Evolutionary conservation across 371 early-diverging fungal species (phyloP), one percentile per base, ranked within the genome.

Genomic region (Mucor plumbeus): DNA sequence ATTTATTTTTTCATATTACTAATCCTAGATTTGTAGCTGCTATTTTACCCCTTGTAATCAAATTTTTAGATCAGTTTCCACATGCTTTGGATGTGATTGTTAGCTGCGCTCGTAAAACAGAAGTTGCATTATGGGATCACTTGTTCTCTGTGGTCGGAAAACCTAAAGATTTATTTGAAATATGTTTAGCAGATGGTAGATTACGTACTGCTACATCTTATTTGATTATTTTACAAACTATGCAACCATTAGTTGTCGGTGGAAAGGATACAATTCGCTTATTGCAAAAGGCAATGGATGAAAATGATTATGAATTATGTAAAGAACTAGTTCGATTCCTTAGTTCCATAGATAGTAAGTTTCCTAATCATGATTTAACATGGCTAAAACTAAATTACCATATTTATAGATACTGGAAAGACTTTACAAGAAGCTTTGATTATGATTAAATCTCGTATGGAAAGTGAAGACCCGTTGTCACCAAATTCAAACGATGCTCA

Each of bases 61-160:
- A 81, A 57, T 92, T 94, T 53, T 71, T 96, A 63, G 84, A 90
- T 59, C 86, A 88, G 41, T 95, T 94, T 65, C 88, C 90, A 6
- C 83, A 86, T 54, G 88, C 86, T 39, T 74, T 92, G 50, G 95
- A 97, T 56, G 90, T 93, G 21, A 90, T 97, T 77, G 95, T 92
- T 15, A 88, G 91, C 39, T 95, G 95, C 73, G 94, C 95, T 19
- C 79, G 97, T 43, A 97, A 97, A 73, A 92, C 92, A 3, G 97
- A 97, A 75, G 90, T 93, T 3, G 87, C 94, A 5, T 76, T 94
- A n/a, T 97, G 97, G 97, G 86, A 84, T 38, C 90, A 92, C 71
- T 82, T 95, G 59, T 97, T 97, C 69, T 77, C 86, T 5, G 87
- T 89, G 31, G 93, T 91, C 0, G 95, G 94, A 0, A 86, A 90